Evolutionary conservation across 441 rosid species (phyloP).

Genomic region (Corymbia citriodora): DNA sequence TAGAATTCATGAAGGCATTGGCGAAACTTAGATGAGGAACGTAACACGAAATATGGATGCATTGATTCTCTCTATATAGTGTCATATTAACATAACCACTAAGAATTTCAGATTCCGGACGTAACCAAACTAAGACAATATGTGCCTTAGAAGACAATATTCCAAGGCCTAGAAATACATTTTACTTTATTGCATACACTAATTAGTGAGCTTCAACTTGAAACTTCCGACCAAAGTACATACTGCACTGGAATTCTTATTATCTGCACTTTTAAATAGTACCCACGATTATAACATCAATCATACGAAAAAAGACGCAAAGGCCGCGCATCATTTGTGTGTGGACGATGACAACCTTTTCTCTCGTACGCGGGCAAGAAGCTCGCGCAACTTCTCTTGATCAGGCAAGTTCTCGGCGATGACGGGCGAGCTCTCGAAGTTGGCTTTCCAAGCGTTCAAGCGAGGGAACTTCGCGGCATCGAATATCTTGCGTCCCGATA

Average conservation of each 20-base stretch:
- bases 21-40: neutral
- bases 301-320: neutral
- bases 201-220: neutral
- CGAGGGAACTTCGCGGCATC: conserved; percentile 16
- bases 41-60: neutral
- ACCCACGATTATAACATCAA: neutral
- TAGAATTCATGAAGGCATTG: neutral
- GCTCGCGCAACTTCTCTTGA: neutral
- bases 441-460: conserved; percentile 8
- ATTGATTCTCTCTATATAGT: neutral
- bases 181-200: neutral
- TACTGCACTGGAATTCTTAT: neutral
- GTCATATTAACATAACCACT: neutral
- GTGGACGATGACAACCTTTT: neutral
- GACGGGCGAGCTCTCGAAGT: conserved; percentile 11
- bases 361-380: neutral
- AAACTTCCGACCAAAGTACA: neutral
- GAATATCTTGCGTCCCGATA: neutral
- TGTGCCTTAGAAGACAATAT: neutral
- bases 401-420: conserved; percentile 21
- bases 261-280: neutral
- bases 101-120: neutral
- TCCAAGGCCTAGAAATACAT: neutral
- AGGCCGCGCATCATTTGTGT: neutral
- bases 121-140: neutral